Evolutionary conservation across 2,329 filamentous ascomycete species (phyloP).

Genomic region (Neofusicoccum kwambonambiense): DNA sequence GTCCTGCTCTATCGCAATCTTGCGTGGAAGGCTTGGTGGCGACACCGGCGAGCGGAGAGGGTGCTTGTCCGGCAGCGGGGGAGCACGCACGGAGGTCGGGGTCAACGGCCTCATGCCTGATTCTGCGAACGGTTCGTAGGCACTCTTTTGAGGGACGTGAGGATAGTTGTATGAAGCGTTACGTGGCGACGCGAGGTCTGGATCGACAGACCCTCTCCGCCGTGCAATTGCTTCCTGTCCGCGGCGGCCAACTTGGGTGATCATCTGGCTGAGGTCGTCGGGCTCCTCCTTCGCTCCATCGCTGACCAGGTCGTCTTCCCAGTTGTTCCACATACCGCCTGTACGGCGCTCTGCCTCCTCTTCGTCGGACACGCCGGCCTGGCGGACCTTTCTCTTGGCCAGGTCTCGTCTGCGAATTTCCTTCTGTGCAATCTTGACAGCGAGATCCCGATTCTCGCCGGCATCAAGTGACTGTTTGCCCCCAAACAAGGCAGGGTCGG

Average conservation of each 20-base stretch:
- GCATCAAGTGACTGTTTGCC: slow-evolving; percentile 33
- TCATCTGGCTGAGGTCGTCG: slow-evolving; percentile 51
- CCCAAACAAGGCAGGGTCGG: slow-evolving; percentile 26
- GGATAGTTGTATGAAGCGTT: slow-evolving; percentile 44
- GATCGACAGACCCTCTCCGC: slow-evolving; percentile 23
- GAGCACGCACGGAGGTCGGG: slow-evolving; percentile 26
- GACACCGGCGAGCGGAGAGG: background rate
- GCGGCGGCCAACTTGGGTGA: slow-evolving; percentile 50
- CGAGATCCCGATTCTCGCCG: slow-evolving; percentile 31
- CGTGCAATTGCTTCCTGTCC: slow-evolving; percentile 28
- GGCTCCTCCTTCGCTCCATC: slow-evolving; percentile 29
- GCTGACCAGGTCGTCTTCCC: slow-evolving; percentile 45
- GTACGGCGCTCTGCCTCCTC: slow-evolving; percentile 57
- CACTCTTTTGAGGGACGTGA: slow-evolving; percentile 42
- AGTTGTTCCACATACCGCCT: slow-evolving; percentile 54
- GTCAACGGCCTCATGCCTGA: slow-evolving; percentile 20
- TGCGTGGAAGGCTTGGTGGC: slow-evolving; percentile 12
- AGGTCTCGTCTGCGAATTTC: slow-evolving; percentile 36
- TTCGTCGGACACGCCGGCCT: slow-evolving; percentile 57
- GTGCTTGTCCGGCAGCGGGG: slow-evolving; percentile 38
- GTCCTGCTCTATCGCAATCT: background rate
- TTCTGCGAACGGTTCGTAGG: slow-evolving; percentile 33
- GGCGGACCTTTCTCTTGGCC: slow-evolving; percentile 39
- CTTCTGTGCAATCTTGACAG: slow-evolving; percentile 35
- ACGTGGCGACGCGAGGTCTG: background rate